These are phyloP conservation scores for Coniella vitis DNA, from an alignment of 2,329 filamentous ascomycete genomes.

Conservation along the genomic window DNA sequence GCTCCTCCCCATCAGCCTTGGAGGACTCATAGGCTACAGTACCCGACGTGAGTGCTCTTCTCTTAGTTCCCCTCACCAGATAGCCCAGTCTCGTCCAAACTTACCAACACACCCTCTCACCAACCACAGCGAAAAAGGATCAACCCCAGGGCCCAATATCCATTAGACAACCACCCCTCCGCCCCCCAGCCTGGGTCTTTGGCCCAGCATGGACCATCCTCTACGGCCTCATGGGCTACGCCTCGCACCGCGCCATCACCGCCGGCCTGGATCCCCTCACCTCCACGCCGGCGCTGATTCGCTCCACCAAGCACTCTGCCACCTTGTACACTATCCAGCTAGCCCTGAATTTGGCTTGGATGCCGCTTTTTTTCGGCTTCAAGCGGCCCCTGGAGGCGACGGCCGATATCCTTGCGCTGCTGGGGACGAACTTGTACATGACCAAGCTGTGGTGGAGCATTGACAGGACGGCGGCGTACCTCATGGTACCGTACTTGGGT, in stretches of 20 bases:
- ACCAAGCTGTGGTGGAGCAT: slow-evolving; percentile 69
- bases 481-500: slow-evolving; percentile 71
- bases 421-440: slow-evolving; percentile 66
- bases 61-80: slow-evolving; percentile 4
- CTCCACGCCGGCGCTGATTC: slow-evolving; percentile 42
- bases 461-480: slow-evolving; percentile 65
- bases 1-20: slow-evolving; percentile 67
- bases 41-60: slow-evolving; percentile 54
- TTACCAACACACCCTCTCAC: slow-evolving; percentile 1
- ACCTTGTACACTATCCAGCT: slow-evolving; percentile 84
- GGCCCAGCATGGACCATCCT: slow-evolving; percentile 60
- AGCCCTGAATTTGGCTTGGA: slow-evolving; percentile 80
- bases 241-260: slow-evolving; percentile 69
- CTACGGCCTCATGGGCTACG: slow-evolving; percentile 82
- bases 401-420: slow-evolving; percentile 65
- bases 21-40: slow-evolving; percentile 65
- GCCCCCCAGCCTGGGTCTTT: slow-evolving; percentile 55
- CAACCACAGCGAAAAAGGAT: slow-evolving; percentile 33
- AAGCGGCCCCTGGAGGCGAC: slow-evolving; percentile 68
- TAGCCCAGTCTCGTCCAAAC: neutral
- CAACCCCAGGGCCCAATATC: slow-evolving; percentile 55
- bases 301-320: slow-evolving; percentile 59
- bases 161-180: slow-evolving; percentile 61
- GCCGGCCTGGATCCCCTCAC: slow-evolving; percentile 53
- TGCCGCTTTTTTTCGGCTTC: slow-evolving; percentile 83